Evolutionary conservation across 2,329 filamentous ascomycete species (phyloP), one percentile per base, ranked within the genome.

Genomic region (Arthrobotrys sphaeroides): DNA sequence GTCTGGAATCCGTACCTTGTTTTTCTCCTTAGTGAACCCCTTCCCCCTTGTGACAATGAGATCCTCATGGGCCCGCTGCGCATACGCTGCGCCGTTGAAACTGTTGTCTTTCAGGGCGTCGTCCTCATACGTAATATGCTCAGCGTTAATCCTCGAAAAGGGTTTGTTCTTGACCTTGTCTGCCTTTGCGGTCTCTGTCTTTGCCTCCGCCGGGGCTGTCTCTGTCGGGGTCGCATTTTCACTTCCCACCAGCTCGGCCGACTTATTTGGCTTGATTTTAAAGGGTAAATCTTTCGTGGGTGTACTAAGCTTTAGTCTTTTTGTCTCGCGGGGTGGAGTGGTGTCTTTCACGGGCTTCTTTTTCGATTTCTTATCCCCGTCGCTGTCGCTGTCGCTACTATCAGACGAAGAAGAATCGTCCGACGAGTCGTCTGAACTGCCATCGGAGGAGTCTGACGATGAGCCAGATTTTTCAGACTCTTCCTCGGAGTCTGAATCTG

Each of bases 11-110:
- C 77, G 7, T 70, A 80, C 78, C 78, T 99, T 99, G 85, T 99
- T 99, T 89, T 99, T 99, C 86, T 98, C 95, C 86, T 99, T 99
- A 74, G 94, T 98, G 84, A 99, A 99, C 2, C 93, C 93, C 85
- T 97, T 98, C 80, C 95, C 95, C 82, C 91, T 92, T 31, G 94
- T 98, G 40, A 97, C 88, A 55, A 93, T 92, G 77, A 99, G 85
- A 81, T 97, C 94, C 79, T 93, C 88, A 81, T 94, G 92, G 6
- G 96, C 96, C 79, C 89, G 89, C 80, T 95, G 90, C 22, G 94
- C 94, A 84, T 98, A 99, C 77, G 91, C 90, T 82, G 97, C 93
- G 82, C 88, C 86, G 80, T 93, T 90, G 70, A 92, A 90, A 77
- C 84, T 84, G 79, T 88, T 87, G 82, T 90, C 87, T 82, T 87